Conservation (phyloP, 805 yeast species). For the Candida pseudofarinosa region DNA sequence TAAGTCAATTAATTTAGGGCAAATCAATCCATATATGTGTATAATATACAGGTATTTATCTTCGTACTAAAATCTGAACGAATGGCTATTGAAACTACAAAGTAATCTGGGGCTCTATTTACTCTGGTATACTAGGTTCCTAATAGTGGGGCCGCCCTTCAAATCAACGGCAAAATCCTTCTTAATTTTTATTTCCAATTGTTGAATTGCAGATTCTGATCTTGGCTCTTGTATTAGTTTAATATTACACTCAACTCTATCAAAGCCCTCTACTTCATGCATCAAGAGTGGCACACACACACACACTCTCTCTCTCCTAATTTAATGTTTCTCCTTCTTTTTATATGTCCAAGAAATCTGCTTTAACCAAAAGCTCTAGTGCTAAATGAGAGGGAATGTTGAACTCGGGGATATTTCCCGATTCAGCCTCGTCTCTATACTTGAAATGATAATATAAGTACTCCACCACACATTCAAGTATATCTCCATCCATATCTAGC, state of each 20-base stretch:
- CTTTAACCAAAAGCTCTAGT: conserved; percentile 83
- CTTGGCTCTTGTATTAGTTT: too few species aligned
- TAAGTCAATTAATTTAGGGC: neutral
- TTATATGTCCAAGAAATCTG: conserved; percentile 76
- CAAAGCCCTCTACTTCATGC: too few species aligned
- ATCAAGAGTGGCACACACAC: too few species aligned
- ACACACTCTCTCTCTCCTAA: too few species aligned
- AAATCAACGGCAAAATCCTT: too few species aligned
- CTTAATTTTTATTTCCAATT: too few species aligned
- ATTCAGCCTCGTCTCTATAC: conserved; percentile 50
- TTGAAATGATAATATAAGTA: conserved; percentile 74
- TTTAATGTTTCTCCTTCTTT: too few species aligned
- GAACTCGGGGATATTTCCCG: conserved; percentile 73
- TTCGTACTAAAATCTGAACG: neutral
- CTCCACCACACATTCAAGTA: conserved; percentile 78
- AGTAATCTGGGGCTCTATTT: too few species aligned
- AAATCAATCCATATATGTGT: conserved; percentile 1
- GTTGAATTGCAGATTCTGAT: too few species aligned
- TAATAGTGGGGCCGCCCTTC: too few species aligned
- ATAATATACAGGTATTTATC: neutral
- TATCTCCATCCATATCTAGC: conserved; percentile 63
- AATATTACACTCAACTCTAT: too few species aligned
- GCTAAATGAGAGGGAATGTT: conserved; percentile 94
- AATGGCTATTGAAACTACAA: neutral
- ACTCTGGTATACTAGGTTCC: too few species aligned